Base-by-base conservation (phyloP, 345 rosid species). In the Psidium guajava region DNA sequence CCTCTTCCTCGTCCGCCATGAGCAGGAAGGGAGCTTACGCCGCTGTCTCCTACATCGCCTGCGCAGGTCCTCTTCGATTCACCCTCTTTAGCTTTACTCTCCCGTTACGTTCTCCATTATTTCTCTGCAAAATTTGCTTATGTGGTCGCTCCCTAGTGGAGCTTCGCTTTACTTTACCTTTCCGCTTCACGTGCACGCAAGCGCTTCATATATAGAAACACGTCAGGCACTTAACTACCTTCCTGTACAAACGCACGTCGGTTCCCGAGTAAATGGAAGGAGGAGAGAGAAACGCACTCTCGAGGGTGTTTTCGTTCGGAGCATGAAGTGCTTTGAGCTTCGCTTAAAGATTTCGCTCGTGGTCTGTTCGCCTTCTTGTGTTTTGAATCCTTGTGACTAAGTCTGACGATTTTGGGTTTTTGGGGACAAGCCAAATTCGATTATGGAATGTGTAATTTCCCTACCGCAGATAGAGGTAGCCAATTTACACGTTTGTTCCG, bases 31-130 rank as follows among this genome's bases (percentile, higher is more conserved):
- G 99, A 32, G 97, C 96, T 75, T 90, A 91, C 83, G 99, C 99
- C 59, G 98, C 99, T 82, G 44, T 94, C 84, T 92, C 95, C 73
- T 98, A 98, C 94, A 96, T 98, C 99, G 82, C 96, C 44, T 98
- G 97, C 82, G 98, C 99, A 40, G 99, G 99, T 98, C 81, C 59
- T 20, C 27, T 54, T 73, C 32, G 44, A 11, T 40, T 27, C 20
- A 10, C 54, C 36, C 27, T 24, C 82, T 83, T 25, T 6, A n/a
- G 16, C 74, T 15, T n/a, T 80, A 40, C 52, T 32, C 42, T 32
- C 77, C 47, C 47, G 21, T 36, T 4, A 69, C 47, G 22, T 36
- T 53, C 51, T 22, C n/a, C 80, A 3, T 36, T 27, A 27, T n/a
- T 47, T 9, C 27, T 84, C 25, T 36, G 22, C 50, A 52, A n/a